phyloP scores from a whole-genome alignment of 495 filamentous ascomycete genomes.

The Niebla homalea region DNA sequence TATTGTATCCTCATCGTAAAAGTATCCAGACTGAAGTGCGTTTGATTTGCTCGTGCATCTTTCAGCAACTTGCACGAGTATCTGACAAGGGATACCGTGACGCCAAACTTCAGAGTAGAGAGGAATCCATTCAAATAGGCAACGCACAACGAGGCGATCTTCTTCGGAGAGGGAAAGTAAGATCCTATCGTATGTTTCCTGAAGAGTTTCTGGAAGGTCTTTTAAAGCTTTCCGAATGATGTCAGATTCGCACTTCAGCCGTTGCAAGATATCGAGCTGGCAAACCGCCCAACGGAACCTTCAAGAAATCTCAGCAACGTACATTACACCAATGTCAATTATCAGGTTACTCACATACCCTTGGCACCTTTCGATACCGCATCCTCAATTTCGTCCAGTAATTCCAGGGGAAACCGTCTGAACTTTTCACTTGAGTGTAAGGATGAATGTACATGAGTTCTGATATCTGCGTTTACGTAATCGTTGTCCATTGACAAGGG shows the following conservation, averaged over 20 bases:
- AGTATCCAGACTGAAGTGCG: constrained; percentile 12
- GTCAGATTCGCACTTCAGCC: constrained; percentile 5
- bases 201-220: constrained; percentile 25
- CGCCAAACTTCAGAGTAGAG: neutral
- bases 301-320: neutral
- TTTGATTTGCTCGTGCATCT: constrained; percentile 13
- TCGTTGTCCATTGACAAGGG: constrained; percentile 23
- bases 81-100: neutral
- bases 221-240: constrained; percentile 18
- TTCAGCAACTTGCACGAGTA: constrained; percentile 14
- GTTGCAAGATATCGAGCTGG: constrained; percentile 28
- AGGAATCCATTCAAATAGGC: constrained; percentile 9
- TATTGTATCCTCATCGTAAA: constrained; percentile 11
- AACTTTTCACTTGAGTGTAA: constrained; percentile 14
- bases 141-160: constrained; percentile 16
- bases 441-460: constrained; percentile 16
- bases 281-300: constrained; percentile 36
- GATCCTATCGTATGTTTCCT: constrained; percentile 29
- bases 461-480: constrained; percentile 24
- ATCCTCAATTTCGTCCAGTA: constrained; percentile 20
- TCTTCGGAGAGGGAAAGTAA: constrained; percentile 18
- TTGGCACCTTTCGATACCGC: constrained; percentile 21
- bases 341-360: constrained; percentile 25
- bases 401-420: constrained; percentile 6
- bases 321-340: neutral